Evolutionary conservation across 345 rosid genomes (phyloP).

Genomic region (Rhizophora apiculata): DNA sequence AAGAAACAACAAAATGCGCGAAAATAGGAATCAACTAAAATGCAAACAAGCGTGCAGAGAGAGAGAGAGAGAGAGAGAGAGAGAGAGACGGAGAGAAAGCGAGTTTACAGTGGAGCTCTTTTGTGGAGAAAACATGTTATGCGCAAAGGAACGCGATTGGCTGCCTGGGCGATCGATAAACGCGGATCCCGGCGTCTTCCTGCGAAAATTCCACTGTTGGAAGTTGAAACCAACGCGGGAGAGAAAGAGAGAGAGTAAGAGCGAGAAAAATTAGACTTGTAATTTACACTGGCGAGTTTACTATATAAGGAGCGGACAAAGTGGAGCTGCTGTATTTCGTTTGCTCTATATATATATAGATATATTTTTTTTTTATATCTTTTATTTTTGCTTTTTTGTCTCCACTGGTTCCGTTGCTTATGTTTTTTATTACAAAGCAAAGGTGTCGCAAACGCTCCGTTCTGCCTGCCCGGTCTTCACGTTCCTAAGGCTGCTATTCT

Average conservation of each 20-base stretch:
- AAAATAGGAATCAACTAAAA: background rate
- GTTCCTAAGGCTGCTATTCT: too few relatives aligned
- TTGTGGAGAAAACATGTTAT: slow-evolving; percentile 9
- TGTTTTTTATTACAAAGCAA: background rate
- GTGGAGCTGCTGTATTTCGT: background rate
- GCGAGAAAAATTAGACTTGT: background rate
- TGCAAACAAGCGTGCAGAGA: background rate
- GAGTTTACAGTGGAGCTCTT: slow-evolving; percentile 4
- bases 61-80: background rate
- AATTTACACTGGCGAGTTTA: too few relatives aligned
- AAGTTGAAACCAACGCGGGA: slow-evolving; percentile 7
- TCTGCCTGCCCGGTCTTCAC: background rate
- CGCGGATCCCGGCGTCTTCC: slow-evolving; percentile 52
- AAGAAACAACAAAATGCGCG: background rate
- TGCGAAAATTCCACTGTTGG: slow-evolving; percentile 42
- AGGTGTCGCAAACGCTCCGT: background rate
- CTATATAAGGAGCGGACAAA: background rate
- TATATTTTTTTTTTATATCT: background rate
- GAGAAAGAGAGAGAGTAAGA: slow-evolving; percentile 15
- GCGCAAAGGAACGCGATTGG: slow-evolving; percentile 17
- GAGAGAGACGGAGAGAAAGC: background rate
- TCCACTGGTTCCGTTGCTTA: background rate
- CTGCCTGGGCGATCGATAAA: slow-evolving; percentile 40
- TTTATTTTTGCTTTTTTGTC: background rate
- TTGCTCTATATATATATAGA: background rate